phyloP scores from a whole-genome alignment of 2,329 filamentous ascomycete genomes.

The Apiospora hydei region DNA sequence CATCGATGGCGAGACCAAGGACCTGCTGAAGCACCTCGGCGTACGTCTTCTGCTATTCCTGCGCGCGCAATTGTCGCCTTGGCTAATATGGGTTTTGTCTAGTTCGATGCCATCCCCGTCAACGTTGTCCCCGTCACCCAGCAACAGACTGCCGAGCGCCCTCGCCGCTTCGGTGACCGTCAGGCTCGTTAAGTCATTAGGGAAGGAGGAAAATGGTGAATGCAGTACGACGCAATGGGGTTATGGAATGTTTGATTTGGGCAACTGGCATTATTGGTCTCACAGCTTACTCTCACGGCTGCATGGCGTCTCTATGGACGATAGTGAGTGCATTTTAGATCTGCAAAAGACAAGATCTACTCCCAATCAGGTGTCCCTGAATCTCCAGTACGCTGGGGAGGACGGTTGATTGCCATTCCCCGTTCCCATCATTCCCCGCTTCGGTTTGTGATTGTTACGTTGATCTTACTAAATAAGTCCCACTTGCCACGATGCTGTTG shows the following conservation, averaged over 20 bases:
- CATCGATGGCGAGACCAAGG: constrained; percentile 97
- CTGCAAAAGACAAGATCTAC: constrained; percentile 64
- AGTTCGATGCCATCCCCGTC: constrained; percentile 98
- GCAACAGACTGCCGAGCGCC: constrained; percentile 84
- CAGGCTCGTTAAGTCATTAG: constrained; percentile 39
- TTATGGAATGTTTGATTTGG: constrained; percentile 43
- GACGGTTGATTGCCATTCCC: constrained; percentile 89
- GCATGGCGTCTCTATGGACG: constrained; percentile 63
- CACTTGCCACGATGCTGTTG: background rate
- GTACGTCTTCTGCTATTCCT: constrained; percentile 66
- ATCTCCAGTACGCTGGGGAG: constrained; percentile 69
- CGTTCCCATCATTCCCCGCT: constrained; percentile 50
- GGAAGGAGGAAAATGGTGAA: constrained; percentile 15
- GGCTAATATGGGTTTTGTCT: constrained; percentile 30
- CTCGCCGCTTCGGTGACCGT: constrained; percentile 78
- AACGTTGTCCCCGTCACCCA: constrained; percentile 92
- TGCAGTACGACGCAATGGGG: constrained; percentile 24
- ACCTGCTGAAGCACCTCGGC: constrained; percentile 97
- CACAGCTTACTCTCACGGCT: constrained; percentile 42
- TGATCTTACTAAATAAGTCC: background rate
- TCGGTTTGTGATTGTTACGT: background rate
- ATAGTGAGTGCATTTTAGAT: constrained; percentile 66
- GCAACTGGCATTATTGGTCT: constrained; percentile 52
- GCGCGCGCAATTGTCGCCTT: constrained; percentile 41
- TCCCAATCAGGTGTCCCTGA: constrained; percentile 87